Base-by-base conservation (phyloP, 768 basidiomycete species). In the Astraeus odoratus region DNA sequence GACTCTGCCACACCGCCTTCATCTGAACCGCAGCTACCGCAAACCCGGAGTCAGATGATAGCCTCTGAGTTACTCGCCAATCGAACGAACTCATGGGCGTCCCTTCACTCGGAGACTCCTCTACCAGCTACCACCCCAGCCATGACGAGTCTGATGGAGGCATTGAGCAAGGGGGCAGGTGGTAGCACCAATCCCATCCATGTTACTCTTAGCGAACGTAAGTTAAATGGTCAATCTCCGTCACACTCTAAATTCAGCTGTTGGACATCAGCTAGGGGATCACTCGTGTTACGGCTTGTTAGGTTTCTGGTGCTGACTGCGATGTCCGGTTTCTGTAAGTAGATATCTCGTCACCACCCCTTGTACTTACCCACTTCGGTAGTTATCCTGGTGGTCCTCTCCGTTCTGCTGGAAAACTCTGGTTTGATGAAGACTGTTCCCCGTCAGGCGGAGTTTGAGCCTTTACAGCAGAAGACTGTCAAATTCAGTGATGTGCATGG, bases 401-500 rank as follows among this genome's bases (percentile, higher is more conserved):
- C 91, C 1, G 83, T 96, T 26, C 73, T 96, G 54, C 78, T 97
- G 55, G 95, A 97, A 66, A 94, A 91, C 62, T 86, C 90, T 20
- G 94, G 94, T 3, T 73, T 97, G 33, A 78, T 96, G 71, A 95
- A 95, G 68, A 81, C 86, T 5, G 91, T 86, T 3, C 83, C 84
- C 31, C 78, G 79, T 24, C 81, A 85, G 49, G 67, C 82, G 22
- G 83, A 94, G 55, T 97, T 93, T 57, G 84, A 93, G 54, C 86
- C 90, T 6, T 67, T 76, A 3, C 76, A 85, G 59, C 87, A 83
- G 24, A 89, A 87, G 56, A 72, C 79, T 1, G 85, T 94, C 65
- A 93, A 78, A 56, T 98, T 99, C 59, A 82, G 78, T 51, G 96
- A 99, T 65, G 93, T 99, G 5, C 94, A 98, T 52, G 96, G 96